Evolutionary conservation across 148 eudicot genomes (phyloP).

Genomic region (Amaranthus hypochondriacus): DNA sequence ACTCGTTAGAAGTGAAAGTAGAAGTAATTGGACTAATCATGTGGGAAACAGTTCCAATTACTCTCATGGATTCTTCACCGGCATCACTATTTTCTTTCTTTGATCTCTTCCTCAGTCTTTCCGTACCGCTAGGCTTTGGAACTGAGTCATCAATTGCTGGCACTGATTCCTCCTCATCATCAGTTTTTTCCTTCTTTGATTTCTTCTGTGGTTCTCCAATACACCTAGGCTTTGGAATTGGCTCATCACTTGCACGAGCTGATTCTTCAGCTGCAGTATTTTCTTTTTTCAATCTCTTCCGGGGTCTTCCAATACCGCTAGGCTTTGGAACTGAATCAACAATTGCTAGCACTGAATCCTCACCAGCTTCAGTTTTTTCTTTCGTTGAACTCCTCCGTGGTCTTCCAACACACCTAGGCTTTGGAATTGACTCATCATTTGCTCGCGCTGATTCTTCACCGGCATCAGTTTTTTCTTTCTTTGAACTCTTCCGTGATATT

Average conservation of each 20-base stretch:
- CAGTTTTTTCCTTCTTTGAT: neutral
- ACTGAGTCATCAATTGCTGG: neutral
- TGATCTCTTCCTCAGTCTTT: constrained; percentile 2
- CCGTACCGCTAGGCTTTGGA: neutral
- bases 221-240: neutral
- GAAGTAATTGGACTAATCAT: neutral
- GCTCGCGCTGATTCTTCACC: neutral
- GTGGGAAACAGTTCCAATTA: neutral
- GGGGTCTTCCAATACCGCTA: too few relatives aligned
- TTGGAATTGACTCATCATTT: neutral
- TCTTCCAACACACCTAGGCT: neutral
- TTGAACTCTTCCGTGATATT: neutral
- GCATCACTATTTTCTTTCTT: neutral
- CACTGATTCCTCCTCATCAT: neutral
- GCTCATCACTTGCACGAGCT: neutral
- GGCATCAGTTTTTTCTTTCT: constrained; percentile 5
- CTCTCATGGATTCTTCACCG: too few relatives aligned
- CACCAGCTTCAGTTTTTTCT: neutral
- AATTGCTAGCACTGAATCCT: too few relatives aligned
- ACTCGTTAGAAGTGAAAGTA: neutral
- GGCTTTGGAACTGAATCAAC: too few relatives aligned
- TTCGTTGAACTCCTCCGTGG: neutral
- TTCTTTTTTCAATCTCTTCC: too few relatives aligned
- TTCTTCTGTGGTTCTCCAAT: neutral
- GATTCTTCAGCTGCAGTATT: too few relatives aligned